Evolutionary conservation across 345 rosid species (phyloP), one percentile per base, ranked within the genome.

Genomic region (Salix viminalis): DNA sequence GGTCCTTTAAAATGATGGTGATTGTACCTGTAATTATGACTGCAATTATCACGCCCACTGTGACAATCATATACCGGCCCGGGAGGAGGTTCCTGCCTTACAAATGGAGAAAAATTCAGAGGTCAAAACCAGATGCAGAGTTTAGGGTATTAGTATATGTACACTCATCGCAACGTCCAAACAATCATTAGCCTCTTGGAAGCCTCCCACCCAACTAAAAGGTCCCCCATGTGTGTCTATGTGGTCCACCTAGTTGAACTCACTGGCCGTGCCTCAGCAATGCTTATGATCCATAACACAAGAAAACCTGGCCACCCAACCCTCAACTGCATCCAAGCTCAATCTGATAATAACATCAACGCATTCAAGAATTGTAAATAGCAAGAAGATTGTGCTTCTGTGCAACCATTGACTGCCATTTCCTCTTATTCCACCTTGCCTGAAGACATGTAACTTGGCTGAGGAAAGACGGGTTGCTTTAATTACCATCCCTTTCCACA

Each of bases 381-480:
- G 15, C 93, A 93, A 34, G 82, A 87, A 10, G 60, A 62, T 0
- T 84, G 72, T 74, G 90, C 89, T 28, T 84, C 93, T 8, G 87
- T 93, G 80, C 97, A 96, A 69, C 96, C 98, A 1, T 88, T 96
- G 34, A 93, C 98, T 10, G 94, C 94, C 44, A 91, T 96, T 74
- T 96, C 98, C 0, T 98, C 99, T 11, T 93, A 96, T 85, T 84
- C 96, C 21, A 90, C 99, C 44, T 93, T 96, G 98, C 99, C 93
- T 16, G 99, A 91, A 82, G 98, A 96, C 70, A 88, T 89, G 98
- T 82, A 88, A 78, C 83, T 74, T 96, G 79, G 96, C 98, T 7
- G 99, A 96, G 78, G 98, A 93, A 76, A 96, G 93, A 79, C 86
- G 94, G 5, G 90, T 90, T 4, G 87, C 96, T 16, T 77, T 96